Conservation (phyloP, 2,329 filamentous ascomycete species). For the Myriosclerotinia scirpicola region DNA sequence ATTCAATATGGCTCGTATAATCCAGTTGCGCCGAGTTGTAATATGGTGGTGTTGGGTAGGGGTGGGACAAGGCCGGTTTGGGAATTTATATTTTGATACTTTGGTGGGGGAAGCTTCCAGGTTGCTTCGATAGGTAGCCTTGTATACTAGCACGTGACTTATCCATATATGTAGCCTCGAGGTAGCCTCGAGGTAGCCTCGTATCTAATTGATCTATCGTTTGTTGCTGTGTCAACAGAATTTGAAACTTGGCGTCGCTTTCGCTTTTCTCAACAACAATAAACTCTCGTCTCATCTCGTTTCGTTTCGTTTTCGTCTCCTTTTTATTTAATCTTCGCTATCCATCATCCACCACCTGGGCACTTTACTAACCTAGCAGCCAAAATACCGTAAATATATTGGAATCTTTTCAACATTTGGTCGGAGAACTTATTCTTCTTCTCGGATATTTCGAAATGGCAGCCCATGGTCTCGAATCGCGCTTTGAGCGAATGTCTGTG, state of each 20-base stretch:
- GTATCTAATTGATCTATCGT: not conserved
- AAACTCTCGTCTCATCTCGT: slow-evolving; percentile 4
- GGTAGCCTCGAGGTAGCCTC: no score
- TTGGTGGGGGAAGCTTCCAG: not conserved
- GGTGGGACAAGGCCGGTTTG: no score
- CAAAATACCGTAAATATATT: not conserved
- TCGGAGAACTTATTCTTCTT: not conserved
- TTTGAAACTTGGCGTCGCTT: slow-evolving; percentile 3
- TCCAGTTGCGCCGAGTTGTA: not conserved
- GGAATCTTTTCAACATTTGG: not conserved
- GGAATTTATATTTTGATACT: not conserved
- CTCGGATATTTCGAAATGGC: slow-evolving; percentile 53
- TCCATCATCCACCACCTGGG: not conserved
- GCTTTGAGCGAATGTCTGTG: slow-evolving; percentile 86
- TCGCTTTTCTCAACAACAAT: slow-evolving; percentile 4
- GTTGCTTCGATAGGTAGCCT: not conserved
- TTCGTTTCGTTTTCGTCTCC: not conserved
- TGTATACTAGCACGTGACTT: no score
- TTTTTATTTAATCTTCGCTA: not conserved
- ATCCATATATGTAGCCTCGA: no score
- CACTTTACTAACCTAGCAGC: slow-evolving; percentile 31
- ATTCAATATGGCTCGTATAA: no score
- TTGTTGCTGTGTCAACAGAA: slow-evolving; percentile 17
- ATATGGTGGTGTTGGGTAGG: not conserved
- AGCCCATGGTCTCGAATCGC: slow-evolving; percentile 75